Evolutionary conservation across 2,329 filamentous ascomycete genomes (phyloP).

Genomic region (Colletotrichum magnum): DNA sequence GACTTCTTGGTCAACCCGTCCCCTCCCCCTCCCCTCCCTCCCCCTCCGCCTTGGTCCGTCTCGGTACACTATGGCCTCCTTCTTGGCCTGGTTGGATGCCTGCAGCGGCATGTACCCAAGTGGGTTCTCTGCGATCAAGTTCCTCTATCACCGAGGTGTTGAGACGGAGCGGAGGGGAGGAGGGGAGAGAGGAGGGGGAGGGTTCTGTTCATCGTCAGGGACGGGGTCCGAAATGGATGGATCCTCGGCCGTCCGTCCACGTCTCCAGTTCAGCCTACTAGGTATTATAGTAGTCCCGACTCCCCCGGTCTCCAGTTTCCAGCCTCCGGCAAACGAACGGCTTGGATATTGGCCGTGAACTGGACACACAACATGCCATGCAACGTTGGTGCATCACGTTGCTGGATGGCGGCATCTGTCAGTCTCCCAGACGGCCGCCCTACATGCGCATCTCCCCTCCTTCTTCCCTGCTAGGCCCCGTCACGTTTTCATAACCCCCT

Average conservation of each 20-base stretch:
- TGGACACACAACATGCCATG: background rate
- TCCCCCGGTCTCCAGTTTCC: background rate
- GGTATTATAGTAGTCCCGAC: no score
- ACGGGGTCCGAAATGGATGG: background rate
- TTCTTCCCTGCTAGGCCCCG: background rate
- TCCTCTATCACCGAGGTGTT: constrained; percentile 5
- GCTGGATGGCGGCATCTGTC: constrained; percentile 19
- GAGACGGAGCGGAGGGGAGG: background rate
- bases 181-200: no score
- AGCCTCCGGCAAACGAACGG: constrained; percentile 7
- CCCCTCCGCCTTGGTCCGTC: constrained; percentile 12
- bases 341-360: background rate
- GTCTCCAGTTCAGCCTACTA: background rate
- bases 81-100: background rate
- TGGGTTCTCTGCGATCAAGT: constrained; percentile 15
- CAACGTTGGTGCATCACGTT: constrained; percentile 8
- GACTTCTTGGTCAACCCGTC: background rate
- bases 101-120: constrained; percentile 1
- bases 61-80: background rate
- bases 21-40: background rate
- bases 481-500: background rate
- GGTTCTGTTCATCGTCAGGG: no score
- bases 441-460: background rate
- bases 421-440: constrained; percentile 7
- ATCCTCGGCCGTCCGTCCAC: background rate